Evolutionary conservation across 1,139 yeast genomes (phyloP), one percentile per base, ranked within the genome.

Genomic region (Taphrina communis): DNA sequence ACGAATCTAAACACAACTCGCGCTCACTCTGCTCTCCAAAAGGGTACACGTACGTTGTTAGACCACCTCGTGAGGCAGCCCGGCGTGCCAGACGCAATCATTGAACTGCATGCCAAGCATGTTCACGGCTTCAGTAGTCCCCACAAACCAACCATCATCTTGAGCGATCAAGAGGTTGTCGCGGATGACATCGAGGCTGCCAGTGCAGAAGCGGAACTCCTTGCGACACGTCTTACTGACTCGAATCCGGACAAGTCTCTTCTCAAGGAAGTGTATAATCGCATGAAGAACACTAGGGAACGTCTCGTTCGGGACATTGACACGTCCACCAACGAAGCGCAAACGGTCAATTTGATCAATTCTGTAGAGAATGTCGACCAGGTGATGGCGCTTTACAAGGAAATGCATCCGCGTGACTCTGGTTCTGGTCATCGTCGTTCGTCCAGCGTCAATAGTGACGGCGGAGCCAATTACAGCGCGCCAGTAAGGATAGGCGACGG

Each of bases 41-140:
- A 57, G 38, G 51, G 48, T 35, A 63, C 67, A 3, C 52, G 67
- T 11, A 46, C 56, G n/a, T 39, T 63, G 39, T 25, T 63, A 14
- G 67, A 63, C 21, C 67, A 63, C 42, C 59, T 63, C 44, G 59
- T 56, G 9, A 36, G 59, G 38, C 59, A 63, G 61, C 50, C 55
- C n/a, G 46, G 55, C 25, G 67, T 63, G n/a, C 61, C 67, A 7
- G 55, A 55, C 12, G 50, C 51, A 19, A 63, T 63, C 44, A 46
- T 57, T 11, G 67, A 46, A 36, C 48, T 63, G 14, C 67, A 63
- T 6, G 67, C 61, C 17, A 63, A 56, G 21, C 67, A 57, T 9
- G 52, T 57, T 14, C 46, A 57, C 19, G 65, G 56, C 17, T 25
- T 48, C 48, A 48, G 61, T 7, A 53, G 48, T 35, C 42, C 67